phyloP scores from a whole-genome alignment of 176 grass and related monocot species.

The Typha latifolia region DNA sequence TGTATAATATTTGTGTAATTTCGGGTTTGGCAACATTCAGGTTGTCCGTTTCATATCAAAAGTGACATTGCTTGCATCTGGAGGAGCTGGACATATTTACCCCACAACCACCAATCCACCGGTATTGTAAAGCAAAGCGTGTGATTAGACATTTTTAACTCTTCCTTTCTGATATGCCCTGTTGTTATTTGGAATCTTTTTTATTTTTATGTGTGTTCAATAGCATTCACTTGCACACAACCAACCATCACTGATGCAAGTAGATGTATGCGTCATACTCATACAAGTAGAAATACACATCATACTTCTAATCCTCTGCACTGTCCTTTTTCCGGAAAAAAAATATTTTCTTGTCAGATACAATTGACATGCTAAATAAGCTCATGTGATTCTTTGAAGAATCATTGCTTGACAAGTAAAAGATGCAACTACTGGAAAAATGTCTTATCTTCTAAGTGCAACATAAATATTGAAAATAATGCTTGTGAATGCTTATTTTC shows the following conservation, averaged over 20 bases:
- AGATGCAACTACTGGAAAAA: too few species aligned
- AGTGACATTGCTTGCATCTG: slow-evolving; percentile 88
- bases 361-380: neutral
- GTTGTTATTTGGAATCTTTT: too few species aligned
- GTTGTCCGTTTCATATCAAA: slow-evolving; percentile 83
- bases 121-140: slow-evolving; percentile 25
- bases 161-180: neutral
- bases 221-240: neutral
- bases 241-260: neutral
- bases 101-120: slow-evolving; percentile 90
- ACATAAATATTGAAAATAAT: neutral
- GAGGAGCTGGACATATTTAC: slow-evolving; percentile 91
- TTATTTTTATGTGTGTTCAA: neutral
- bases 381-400: neutral
- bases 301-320: neutral
- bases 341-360: neutral
- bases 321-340: neutral
- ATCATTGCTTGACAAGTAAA: too few species aligned
- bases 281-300: neutral
- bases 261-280: neutral
- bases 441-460: neutral
- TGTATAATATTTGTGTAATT: slow-evolving; percentile 9
- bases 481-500: neutral
- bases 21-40: slow-evolving; percentile 30
- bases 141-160: neutral